Base-by-base conservation (phyloP, 768 basidiomycete species). In the Russula compacta region DNA sequence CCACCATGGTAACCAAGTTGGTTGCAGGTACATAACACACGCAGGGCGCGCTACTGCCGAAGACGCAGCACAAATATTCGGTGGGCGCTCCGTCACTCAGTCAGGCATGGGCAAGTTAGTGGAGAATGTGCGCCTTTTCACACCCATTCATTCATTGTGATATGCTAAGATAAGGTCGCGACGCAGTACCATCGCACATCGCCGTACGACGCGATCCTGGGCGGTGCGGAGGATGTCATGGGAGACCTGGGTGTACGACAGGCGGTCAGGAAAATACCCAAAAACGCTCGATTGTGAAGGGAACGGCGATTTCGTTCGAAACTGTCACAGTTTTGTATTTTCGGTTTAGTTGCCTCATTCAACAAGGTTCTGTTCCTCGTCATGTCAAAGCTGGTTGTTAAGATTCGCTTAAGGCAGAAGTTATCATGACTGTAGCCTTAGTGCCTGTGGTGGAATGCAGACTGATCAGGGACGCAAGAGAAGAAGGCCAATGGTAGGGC, bases 101-200 rank as follows among this genome's bases (percentile, higher is more conserved):
- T 85, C 89, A 5, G 92, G 93, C 8, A 90, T 93, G 89, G 92
- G 92, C 62, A 86, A 82, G 72, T 72, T 85, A 47, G 80, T 92
- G 60, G 92, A 93, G 72, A 90, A 88, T 64, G 89, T 89, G 48
- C 42, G 65, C 14, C n/a, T n/a, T 35, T 32, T 2, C 32, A 50
- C n/a, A 43, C 33, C 17, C 21, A 21, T 43, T 6, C 40, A 7
- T 9, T 51, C 42, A 36, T 17, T 17, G 33, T 29, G 2, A 43
- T 24, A 14, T 43, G 24, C 64, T 58, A 49, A 47, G 54, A 21
- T 19, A 17, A 40, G 17, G 46, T 3, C 36, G 21, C 40, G 43
- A 36, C 29, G 14, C 58, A 90, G 88, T 92, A 85, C 67, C 89
- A 90, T 69, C 83, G 88, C 59, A 91, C 89, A 2, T 87, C 88